These are phyloP conservation scores for Trypanosoma cruzi DNA, from an alignment of 208 protist genomes.

Conservation along the genomic window DNA sequence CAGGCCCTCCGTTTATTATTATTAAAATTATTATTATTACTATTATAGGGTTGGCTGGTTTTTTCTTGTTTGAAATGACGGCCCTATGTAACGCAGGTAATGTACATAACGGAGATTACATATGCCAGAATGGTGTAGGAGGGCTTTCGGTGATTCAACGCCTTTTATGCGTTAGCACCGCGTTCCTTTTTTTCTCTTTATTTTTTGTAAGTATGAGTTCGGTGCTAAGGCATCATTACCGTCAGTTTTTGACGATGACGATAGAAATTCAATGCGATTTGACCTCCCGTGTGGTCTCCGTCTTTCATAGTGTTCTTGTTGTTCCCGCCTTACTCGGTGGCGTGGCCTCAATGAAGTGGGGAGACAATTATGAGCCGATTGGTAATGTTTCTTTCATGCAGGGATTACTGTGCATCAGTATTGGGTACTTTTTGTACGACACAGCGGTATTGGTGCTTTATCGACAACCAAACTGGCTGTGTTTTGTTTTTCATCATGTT, in stretches of 20 bases:
- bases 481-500: constrained; percentile 44
- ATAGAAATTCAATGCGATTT: constrained; percentile 35
- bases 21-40: too few species aligned
- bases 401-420: constrained; percentile 31
- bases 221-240: constrained; percentile 32
- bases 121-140: constrained; percentile 6
- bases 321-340: constrained; percentile 39
- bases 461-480: constrained; percentile 34
- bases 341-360: constrained; percentile 42
- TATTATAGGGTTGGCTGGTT: not conserved
- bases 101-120: not conserved
- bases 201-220: constrained; percentile 34
- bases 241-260: constrained; percentile 30
- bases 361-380: constrained; percentile 33
- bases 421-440: constrained; percentile 54
- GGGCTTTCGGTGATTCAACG: constrained; percentile 1
- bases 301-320: constrained; percentile 41
- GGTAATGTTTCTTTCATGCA: constrained; percentile 36
- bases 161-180: constrained; percentile 17
- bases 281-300: constrained; percentile 43
- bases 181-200: constrained; percentile 35
- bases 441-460: constrained; percentile 35
- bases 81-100: too few species aligned
- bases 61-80: not conserved
- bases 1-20: not conserved